A percentile compares a stretch with the other conserved stretches of the same genome.
Evolutionary conservation across 495 filamentous ascomycete genomes (phyloP).

Genomic region (Cudoniella acicularis): DNA sequence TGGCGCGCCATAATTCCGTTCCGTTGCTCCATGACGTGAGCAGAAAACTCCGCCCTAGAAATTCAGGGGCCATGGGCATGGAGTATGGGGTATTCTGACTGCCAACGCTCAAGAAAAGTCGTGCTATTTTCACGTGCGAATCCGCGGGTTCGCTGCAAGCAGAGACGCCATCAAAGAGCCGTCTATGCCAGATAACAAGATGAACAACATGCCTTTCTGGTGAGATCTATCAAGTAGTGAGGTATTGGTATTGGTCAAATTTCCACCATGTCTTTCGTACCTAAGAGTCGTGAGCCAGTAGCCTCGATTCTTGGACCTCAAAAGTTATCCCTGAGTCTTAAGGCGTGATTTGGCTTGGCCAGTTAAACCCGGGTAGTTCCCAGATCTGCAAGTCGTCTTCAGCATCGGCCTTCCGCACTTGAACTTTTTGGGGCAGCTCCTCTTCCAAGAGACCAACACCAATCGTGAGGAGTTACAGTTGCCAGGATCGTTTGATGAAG

Average conservation of each 20-base stretch:
- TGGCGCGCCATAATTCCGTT: constrained; percentile 12
- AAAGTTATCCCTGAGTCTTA: too few relatives aligned
- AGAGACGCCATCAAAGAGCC: not conserved
- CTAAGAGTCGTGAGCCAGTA: too few relatives aligned
- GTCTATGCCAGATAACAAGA: not conserved
- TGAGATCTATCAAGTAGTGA: not conserved
- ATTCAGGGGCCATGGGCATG: not conserved
- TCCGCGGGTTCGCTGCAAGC: not conserved
- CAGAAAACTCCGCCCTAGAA: not conserved
- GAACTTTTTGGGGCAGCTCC: too few relatives aligned
- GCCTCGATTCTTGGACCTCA: too few relatives aligned
- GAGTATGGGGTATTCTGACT: too few relatives aligned
- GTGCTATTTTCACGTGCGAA: not conserved
- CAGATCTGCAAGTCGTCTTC: constrained; percentile 5
- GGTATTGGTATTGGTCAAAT: too few relatives aligned
- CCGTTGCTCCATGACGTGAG: constrained; percentile 20
- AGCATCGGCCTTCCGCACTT: too few relatives aligned
- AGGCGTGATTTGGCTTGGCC: not conserved
- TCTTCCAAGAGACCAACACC: too few relatives aligned
- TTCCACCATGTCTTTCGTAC: too few relatives aligned
- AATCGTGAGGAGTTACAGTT: not conserved
- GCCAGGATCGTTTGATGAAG: not conserved
- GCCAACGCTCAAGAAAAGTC: not conserved
- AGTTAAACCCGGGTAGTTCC: not conserved
- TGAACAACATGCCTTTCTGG: not conserved